Conservation (phyloP, 2,329 filamentous ascomycete genomes). For the Exophiala sideris region DNA sequence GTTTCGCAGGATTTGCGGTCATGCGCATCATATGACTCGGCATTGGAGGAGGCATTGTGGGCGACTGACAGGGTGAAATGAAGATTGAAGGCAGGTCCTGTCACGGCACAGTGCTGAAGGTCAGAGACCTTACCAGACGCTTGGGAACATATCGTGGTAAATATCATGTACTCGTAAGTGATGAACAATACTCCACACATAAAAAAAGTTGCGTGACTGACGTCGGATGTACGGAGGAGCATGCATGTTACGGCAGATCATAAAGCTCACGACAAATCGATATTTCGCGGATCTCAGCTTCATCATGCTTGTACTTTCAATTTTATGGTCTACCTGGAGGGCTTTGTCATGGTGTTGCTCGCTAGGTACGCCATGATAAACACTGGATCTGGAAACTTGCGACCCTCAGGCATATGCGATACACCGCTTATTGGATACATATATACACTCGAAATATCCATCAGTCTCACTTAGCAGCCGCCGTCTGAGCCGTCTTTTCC, state of each 20-base stretch:
- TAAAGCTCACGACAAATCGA: not conserved
- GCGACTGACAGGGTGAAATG: not conserved
- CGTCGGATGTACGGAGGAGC: not conserved
- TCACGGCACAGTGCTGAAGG: too few species aligned
- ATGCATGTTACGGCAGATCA: not conserved
- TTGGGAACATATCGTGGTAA: too few species aligned
- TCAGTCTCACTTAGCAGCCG: not conserved
- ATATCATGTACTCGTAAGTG: too few species aligned
- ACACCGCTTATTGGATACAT: not conserved
- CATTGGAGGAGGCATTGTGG: conserved; percentile 43
- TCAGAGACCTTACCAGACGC: too few species aligned
- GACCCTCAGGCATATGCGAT: not conserved
- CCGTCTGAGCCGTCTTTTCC: not conserved
- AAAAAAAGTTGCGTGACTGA: not conserved
- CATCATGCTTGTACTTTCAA: too few species aligned
- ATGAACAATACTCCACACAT: too few species aligned
- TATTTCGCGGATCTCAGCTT: not conserved
- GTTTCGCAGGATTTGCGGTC: conserved; percentile 83
- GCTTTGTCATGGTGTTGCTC: too few species aligned
- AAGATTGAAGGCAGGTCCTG: not conserved
- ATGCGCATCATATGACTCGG: conserved; percentile 65
- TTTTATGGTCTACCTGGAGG: too few species aligned
- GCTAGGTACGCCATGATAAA: too few species aligned
- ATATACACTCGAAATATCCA: not conserved
- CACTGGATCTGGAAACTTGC: too few species aligned